A percentile compares a stretch with the other conserved stretches of the same genome.
These are phyloP conservation scores for Acanthamoeba lenticulata DNA, from an alignment of 208 protist genomes.

Conservation along the genomic window DNA sequence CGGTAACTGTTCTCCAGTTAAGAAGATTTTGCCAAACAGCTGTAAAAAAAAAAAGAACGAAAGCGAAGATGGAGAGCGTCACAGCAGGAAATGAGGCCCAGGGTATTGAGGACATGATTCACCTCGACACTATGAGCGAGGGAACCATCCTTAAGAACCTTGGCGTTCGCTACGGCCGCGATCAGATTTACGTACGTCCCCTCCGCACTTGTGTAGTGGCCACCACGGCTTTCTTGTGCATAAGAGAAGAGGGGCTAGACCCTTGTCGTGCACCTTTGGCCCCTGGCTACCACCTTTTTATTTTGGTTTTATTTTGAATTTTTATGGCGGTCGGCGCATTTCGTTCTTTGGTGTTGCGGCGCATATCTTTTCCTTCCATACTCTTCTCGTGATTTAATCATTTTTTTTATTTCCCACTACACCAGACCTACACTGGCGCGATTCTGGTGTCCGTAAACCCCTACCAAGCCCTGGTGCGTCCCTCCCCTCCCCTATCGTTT, in stretches of 20 bases:
- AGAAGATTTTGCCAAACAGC: too few relatives aligned
- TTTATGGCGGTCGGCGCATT: neutral
- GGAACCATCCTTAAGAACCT: conserved; percentile 76
- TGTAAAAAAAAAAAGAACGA: too few relatives aligned
- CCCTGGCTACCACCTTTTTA: neutral
- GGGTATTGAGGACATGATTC: conserved; percentile 74
- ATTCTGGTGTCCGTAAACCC: conserved; percentile 86
- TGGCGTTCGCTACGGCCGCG: conserved; percentile 66
- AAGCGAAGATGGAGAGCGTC: conserved; percentile 38
- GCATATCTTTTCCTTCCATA: neutral
- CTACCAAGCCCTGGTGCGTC: conserved; percentile 71
- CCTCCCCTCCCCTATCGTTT: neutral
- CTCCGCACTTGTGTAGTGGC: too few relatives aligned
- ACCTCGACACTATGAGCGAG: conserved; percentile 68
- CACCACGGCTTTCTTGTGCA: too few relatives aligned
- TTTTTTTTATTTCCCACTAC: neutral
- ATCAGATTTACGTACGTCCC: conserved; percentile 75
- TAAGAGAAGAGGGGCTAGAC: too few relatives aligned
- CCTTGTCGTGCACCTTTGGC: too few relatives aligned
- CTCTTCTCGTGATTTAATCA: neutral
- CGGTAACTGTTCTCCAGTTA: too few relatives aligned
- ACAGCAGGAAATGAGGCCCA: conserved; percentile 65
- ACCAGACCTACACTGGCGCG: conserved; percentile 80
- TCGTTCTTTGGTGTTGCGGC: neutral
- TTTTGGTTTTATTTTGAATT: neutral